Percentiles rank a stretch among this genome's conserved stretches.
phyloP scores from a whole-genome alignment of 106 monocot genomes.

The Dendrobium chrysotoxum region DNA sequence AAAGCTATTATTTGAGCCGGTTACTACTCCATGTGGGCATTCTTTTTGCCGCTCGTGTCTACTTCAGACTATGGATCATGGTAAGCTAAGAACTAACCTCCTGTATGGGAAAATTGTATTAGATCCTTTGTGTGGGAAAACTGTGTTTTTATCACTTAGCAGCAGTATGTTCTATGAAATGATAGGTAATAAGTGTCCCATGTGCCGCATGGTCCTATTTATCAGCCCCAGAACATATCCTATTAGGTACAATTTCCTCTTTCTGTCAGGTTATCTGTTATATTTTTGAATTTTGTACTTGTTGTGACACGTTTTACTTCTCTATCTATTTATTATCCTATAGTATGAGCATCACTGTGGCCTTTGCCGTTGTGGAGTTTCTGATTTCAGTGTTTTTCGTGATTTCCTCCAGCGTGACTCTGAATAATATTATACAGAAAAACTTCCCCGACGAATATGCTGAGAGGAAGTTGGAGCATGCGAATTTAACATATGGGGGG shows the following conservation, averaged over 20 bases:
- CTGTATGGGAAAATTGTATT: not conserved
- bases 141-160: not conserved
- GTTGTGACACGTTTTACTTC: not conserved
- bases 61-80: constrained; percentile 94
- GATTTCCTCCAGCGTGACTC: constrained; percentile 68
- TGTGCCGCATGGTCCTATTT: constrained; percentile 89
- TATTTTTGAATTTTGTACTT: not conserved
- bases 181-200: constrained; percentile 87
- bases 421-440: constrained; percentile 93
- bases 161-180: constrained; percentile 3
- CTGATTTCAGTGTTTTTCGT: constrained; percentile 21
- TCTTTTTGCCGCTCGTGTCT: constrained; percentile 93
- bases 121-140: not conserved
- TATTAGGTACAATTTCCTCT: constrained; percentile 53
- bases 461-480: constrained; percentile 75
- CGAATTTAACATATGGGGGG: constrained; percentile 50
- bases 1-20: constrained; percentile 88
- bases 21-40: constrained; percentile 98
- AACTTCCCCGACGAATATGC: constrained; percentile 80
- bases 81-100: constrained; percentile 30
- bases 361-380: constrained; percentile 6
- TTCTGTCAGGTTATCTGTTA: not conserved
- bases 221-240: constrained; percentile 87
- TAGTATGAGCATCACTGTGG: constrained; percentile 5
- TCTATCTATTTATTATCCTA: not conserved